Evolutionary conservation across 225 moss, liverwort and hornwort genomes (phyloP), one percentile per base, ranked within the genome.

Genomic region (Straminergon stramineum): DNA sequence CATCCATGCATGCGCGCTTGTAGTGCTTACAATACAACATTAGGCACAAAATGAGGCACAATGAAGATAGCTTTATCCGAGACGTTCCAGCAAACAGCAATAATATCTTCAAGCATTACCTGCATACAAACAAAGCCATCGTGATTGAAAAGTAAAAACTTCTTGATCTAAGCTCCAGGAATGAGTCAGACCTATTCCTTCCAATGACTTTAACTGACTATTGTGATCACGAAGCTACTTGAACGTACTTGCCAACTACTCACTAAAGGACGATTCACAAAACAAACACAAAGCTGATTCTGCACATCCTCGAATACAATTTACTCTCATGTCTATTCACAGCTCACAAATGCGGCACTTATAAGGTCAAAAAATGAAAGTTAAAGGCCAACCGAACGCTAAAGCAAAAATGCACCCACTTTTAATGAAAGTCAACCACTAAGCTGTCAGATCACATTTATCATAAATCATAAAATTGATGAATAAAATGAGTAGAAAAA

Each of bases 41-140:
- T 75, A 81, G 48, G 61, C 87, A 84, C 87, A 81, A 73, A 88
- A 79, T 63, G 73, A 74, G 68, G 45, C 79, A 81, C 61, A 79
- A 58, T 30, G 35, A 83, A 24, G 79, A 77, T 65, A 86, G 52
- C 60, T 88, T 73, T 52, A 79, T 88, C 74, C 58, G 71, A 90
- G 84, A 66, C 60, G 90, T 86, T 88, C 86, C 70, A 60, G 84
- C 45, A 82, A 81, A 63, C 62, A 35, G 64, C 67, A 86, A 43
- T 31, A 64, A 60, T 86, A 60, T 32, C 85, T 88, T 58, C 71
- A 63, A 81, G 75, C 67, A 69, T 57, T 85, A 81, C 71, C 91
- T 91, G 91, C 43, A 87, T 45, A 67, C 84, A 90, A 90, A 80
- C 71, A 69, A 90, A 90, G 41, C 30, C 70, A 81, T 87, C 75